Conservation (phyloP, 2,329 filamentous ascomycete species). For the Cordyceps farinosa region DNA sequence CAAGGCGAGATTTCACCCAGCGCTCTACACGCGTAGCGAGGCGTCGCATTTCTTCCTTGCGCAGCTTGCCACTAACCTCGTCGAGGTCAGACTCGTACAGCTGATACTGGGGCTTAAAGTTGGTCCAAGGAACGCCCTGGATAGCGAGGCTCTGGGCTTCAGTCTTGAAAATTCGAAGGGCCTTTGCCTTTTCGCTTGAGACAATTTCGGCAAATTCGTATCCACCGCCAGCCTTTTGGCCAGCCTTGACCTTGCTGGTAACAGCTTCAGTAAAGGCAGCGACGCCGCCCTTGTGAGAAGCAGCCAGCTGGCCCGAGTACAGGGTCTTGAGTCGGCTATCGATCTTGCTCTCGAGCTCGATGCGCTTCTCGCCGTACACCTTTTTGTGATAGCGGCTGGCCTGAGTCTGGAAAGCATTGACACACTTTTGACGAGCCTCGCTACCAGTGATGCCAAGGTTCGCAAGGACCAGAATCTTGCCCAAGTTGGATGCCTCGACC, state of each 20-base stretch:
- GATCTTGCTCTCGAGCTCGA: constrained; percentile 81
- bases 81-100: constrained; percentile 89
- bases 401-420: constrained; percentile 84
- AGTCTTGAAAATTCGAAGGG: constrained; percentile 69
- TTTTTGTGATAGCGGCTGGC: constrained; percentile 96
- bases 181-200: constrained; percentile 71
- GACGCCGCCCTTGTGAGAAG: constrained; percentile 86
- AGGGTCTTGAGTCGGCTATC: constrained; percentile 84
- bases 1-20: constrained; percentile 85
- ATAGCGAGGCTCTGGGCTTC: constrained; percentile 74
- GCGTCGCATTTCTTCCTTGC: constrained; percentile 94
- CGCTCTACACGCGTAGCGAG: constrained; percentile 87
- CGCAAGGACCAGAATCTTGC: constrained; percentile 67
- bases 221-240: constrained; percentile 83
- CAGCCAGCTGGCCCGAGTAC: constrained; percentile 82
- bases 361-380: constrained; percentile 81
- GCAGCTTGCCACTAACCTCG: constrained; percentile 76
- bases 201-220: constrained; percentile 98
- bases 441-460: constrained; percentile 74
- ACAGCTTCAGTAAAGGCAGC: constrained; percentile 83
- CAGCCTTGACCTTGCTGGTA: constrained; percentile 78
- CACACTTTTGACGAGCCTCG: constrained; percentile 64
- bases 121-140: constrained; percentile 79
- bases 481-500: constrained; percentile 67
- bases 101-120: constrained; percentile 74